A percentile compares a stretch with the other conserved stretches of the same genome.
Conservation (phyloP, 2,329 filamentous ascomycete genomes). For the Chaetomium sp. region DNA sequence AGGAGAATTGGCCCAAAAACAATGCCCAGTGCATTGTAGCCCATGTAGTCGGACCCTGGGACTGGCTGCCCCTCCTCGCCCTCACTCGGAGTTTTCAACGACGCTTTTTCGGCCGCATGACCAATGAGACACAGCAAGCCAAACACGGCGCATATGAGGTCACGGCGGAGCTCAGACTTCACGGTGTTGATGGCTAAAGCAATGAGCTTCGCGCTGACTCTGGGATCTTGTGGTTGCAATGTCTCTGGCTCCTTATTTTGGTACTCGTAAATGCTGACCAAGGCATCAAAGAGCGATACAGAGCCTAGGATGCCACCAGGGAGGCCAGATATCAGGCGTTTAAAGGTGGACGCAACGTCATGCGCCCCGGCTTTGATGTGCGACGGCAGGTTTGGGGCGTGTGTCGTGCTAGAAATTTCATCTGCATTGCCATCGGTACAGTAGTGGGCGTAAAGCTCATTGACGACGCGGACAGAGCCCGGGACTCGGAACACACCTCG, state of each 20-base stretch:
- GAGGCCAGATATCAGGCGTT: conserved; percentile 55
- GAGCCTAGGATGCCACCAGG: conserved; percentile 62
- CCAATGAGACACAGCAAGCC: conserved; percentile 58
- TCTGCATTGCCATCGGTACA: conserved; percentile 43
- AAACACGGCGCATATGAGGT: conserved; percentile 61
- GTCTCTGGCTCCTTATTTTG: conserved; percentile 46
- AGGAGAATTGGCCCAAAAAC: conserved; percentile 60
- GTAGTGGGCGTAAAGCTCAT: conserved; percentile 58
- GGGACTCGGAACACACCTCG: conserved; percentile 58
- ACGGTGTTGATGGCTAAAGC: conserved; percentile 55
- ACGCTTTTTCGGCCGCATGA: conserved; percentile 45
- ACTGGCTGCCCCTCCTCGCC: conserved; percentile 46
- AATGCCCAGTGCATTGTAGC: conserved; percentile 55
- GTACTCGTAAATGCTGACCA: conserved; percentile 55
- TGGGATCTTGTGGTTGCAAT: conserved; percentile 47
- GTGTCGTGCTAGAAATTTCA: conserved; percentile 51
- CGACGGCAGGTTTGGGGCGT: conserved; percentile 51
- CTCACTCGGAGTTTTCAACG: conserved; percentile 34
- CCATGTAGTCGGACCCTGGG: conserved; percentile 55
- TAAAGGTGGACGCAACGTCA: conserved; percentile 62
- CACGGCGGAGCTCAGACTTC: conserved; percentile 53
- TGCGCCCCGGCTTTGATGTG: conserved; percentile 56
- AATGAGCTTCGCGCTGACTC: conserved; percentile 57
- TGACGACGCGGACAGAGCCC: conserved; percentile 51
- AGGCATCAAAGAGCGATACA: conserved; percentile 52